Percentiles rank a stretch among this genome's conserved stretches.
phyloP scores from a whole-genome alignment of 768 basidiomycete species.

The Podaxis sp. region DNA sequence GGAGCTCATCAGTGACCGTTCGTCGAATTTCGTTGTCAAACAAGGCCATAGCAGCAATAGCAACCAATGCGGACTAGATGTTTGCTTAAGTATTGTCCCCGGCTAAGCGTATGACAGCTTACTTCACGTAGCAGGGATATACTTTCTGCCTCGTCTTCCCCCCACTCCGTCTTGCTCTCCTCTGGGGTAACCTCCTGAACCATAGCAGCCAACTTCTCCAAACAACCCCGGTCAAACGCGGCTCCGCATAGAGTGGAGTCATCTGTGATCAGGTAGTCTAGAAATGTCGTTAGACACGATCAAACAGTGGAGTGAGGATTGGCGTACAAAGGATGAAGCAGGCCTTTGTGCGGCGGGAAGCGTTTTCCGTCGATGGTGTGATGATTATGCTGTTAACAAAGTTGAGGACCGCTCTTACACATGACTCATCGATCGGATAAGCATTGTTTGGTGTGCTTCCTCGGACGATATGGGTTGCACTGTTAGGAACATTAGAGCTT shows the following conservation, averaged over 20 bases:
- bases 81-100: neutral
- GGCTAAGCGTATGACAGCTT: constrained; percentile 5
- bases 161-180: constrained; percentile 46
- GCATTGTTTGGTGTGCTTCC: constrained; percentile 31
- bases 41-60: constrained; percentile 71
- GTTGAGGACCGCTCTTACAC: constrained; percentile 64
- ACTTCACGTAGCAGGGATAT: constrained; percentile 66
- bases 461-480: constrained; percentile 63
- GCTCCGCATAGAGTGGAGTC: constrained; percentile 63
- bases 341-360: constrained; percentile 55
- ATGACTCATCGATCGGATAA: constrained; percentile 38
- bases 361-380: constrained; percentile 36
- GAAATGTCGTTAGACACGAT: neutral
- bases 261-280: constrained; percentile 71
- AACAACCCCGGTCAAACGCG: constrained; percentile 69
- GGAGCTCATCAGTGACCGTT: constrained; percentile 58
- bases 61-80: constrained; percentile 68
- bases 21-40: constrained; percentile 74
- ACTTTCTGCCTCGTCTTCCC: constrained; percentile 70
- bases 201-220: constrained; percentile 53
- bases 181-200: constrained; percentile 55
- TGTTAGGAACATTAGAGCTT: constrained; percentile 24
- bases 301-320: neutral
- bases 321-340: constrained; percentile 76
- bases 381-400: constrained; percentile 63